Percentiles rank a stretch among this genome's conserved stretches.
Evolutionary conservation across 192 early-diverging fungal species (phyloP).

Genomic region (Rhizoclosmatium globosum): DNA sequence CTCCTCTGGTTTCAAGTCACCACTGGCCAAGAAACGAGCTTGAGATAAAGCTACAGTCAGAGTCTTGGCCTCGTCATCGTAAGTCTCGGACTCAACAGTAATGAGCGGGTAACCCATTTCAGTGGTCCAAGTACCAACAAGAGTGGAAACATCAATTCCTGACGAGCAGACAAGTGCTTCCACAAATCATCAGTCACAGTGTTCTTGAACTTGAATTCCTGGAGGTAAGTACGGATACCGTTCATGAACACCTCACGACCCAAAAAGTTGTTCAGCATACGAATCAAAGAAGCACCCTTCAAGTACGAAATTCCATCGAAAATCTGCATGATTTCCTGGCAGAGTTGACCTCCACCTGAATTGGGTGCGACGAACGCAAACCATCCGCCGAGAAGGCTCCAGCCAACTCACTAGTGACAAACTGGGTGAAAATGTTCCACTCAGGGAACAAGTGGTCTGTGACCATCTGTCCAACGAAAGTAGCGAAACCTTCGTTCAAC

Average conservation of each 20-base stretch:
- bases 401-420: slow-evolving; percentile 81
- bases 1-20: slow-evolving; percentile 79
- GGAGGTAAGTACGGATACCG: slow-evolving; percentile 69
- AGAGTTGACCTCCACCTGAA: slow-evolving; percentile 86
- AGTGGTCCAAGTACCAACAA: slow-evolving; percentile 90
- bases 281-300: slow-evolving; percentile 93
- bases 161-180: slow-evolving; percentile 81
- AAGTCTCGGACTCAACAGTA: slow-evolving; percentile 67
- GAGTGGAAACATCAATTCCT: slow-evolving; percentile 78
- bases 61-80: slow-evolving; percentile 47
- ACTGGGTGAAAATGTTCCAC: slow-evolving; percentile 92
- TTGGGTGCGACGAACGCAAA: slow-evolving; percentile 89
- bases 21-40: slow-evolving; percentile 82
- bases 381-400: slow-evolving; percentile 81
- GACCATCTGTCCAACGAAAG: slow-evolving; percentile 84
- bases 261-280: slow-evolving; percentile 80
- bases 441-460: slow-evolving; percentile 71
- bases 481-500: slow-evolving; percentile 98
- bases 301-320: slow-evolving; percentile 57
- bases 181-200: slow-evolving; percentile 90
- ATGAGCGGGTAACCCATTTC: slow-evolving; percentile 88
- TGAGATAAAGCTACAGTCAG: slow-evolving; percentile 75
- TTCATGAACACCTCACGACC: slow-evolving; percentile 46
- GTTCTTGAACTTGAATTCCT: slow-evolving; percentile 84
- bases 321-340: slow-evolving; percentile 90